Evolutionary conservation across 192 early-diverging fungal genomes (phyloP), one percentile per base, ranked within the genome.

Genomic region (Mortierella antarctica): DNA sequence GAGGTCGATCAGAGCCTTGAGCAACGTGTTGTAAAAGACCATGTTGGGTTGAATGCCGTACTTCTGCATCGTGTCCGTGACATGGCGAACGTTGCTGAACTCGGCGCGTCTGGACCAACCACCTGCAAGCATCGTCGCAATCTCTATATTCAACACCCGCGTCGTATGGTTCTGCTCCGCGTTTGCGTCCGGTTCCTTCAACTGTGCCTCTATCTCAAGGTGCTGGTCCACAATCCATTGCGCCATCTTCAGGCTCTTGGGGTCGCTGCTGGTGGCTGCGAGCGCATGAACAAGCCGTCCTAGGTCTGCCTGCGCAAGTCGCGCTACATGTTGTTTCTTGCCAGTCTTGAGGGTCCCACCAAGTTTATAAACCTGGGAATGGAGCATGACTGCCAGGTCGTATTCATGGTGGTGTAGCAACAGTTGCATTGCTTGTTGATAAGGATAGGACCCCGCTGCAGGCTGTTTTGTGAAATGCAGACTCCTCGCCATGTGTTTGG

Each of bases 21-120:
- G 65, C 12, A 80, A 39, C 12, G 77, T 80, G 65, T 80, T 80
- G 54, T 80, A 80, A 54, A 80, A 67, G 42, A 68, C 21, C 77
- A 80, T 80, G 57, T 67, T 80, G 46, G 70, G 77, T 7, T 49
- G 46, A 53, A 80, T 55, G 2, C 42, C 55, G 17, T 49, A 58
- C 18, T 64, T 51, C 47, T 60, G 57, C 69, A 80, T 72, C 9
- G 51, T 57, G 7, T 72, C 65, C 17, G 72, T 15, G 8, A 68
- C 59, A 2, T 55, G 41, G 7, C 53, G 52, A 4, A 64, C 65
- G 10, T 42, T 46, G 5, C 40, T 9, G 49, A 71, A 80, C 53
- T 80, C 58, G 17, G 77, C 77, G 4, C 60, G 61, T 15, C 77
- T 53, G 0, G 54, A 66, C 77, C 77, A 80, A 6, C 59, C 77